Percentiles rank a stretch among this genome's conserved stretches.
These are phyloP conservation scores for Yamadazyma dendronema DNA, from an alignment of 1,139 yeast species.

Conservation along the genomic window DNA sequence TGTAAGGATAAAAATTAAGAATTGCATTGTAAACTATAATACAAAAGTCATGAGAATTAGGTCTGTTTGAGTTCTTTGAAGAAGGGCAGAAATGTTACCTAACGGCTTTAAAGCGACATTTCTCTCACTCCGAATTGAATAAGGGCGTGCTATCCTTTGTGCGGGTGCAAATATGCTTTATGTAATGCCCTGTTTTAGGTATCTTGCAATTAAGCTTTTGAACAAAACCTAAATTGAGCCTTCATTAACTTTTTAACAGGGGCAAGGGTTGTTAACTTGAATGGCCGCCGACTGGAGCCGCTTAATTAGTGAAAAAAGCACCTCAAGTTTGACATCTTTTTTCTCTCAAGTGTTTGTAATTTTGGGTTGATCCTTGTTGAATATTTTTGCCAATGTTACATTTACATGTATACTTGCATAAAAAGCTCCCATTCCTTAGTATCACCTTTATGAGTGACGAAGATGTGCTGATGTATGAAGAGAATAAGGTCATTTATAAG, in stretches of 20 bases:
- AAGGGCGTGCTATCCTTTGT: too few species aligned
- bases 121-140: too few species aligned
- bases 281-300: not conserved
- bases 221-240: not conserved
- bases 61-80: too few species aligned
- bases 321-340: not conserved
- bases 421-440: conserved; percentile 11
- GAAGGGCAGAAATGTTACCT: too few species aligned
- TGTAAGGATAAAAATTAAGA: too few species aligned
- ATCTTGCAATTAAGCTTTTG: too few species aligned
- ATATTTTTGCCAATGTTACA: conserved; percentile 7
- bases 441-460: conserved; percentile 4
- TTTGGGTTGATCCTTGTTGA: not conserved
- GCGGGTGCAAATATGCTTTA: too few species aligned
- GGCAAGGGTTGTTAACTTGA: not conserved
- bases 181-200: too few species aligned
- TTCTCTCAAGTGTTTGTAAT: too few species aligned
- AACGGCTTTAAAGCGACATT: too few species aligned
- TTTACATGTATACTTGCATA: conserved; percentile 12
- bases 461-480: conserved; percentile 7
- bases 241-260: not conserved
- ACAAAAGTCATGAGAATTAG: too few species aligned
- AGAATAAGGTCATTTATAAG: conserved; percentile 9
- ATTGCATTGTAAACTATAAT: too few species aligned
- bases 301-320: not conserved